Base-by-base conservation (phyloP, 2,329 filamentous ascomycete genomes). In the Talaromyces sp. region DNA sequence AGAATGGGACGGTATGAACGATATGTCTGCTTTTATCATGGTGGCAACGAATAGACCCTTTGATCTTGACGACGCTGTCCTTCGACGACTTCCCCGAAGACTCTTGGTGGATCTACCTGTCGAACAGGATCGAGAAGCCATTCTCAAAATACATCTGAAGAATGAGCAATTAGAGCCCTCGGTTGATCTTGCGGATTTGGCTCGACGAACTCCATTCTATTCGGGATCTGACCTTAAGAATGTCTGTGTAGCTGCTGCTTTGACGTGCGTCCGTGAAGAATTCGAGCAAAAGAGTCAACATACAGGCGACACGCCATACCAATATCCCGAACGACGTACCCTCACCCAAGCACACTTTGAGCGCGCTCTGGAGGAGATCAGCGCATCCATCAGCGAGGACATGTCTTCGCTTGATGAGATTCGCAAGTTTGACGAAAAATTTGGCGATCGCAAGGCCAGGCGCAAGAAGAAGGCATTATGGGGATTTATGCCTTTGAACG, bases 11-110 rank as follows among this genome's bases (percentile, higher is more conserved):
- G 95, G 95, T 11, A 89, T 98, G 82, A 90, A 91, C 70, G 84
- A 88, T 66, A 86, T 88, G 56, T 90, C 90, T 19, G 92, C 94
- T 2, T 98, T 99, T 76, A 94, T 99, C 77, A 97, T 99, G 93
- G 93, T 98, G 0, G 94, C 95, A 33, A 98, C 93, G 9, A 98
- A 99, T 77, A 85, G 94, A 10, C 95, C 95, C 0, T 97, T 96
- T 73, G 95, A 98, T 73, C 86, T 99, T 0, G 95, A 99, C 72
- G 80, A 83, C 52, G 83, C 83, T 3, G 79, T 84, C 22, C 76
- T 85, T 25, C 80, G 83, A 19, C 81, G 83, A 61, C 75, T 84
- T 3, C 83, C 83, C 1, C 74, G 81, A 31, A 77, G 81, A 54
- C 75, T 85, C 10, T 75, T 82, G 1, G 78, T 85, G 19, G 82